Conservation (phyloP, 164 flowering plant species). For the Nymphaea colorata region DNA sequence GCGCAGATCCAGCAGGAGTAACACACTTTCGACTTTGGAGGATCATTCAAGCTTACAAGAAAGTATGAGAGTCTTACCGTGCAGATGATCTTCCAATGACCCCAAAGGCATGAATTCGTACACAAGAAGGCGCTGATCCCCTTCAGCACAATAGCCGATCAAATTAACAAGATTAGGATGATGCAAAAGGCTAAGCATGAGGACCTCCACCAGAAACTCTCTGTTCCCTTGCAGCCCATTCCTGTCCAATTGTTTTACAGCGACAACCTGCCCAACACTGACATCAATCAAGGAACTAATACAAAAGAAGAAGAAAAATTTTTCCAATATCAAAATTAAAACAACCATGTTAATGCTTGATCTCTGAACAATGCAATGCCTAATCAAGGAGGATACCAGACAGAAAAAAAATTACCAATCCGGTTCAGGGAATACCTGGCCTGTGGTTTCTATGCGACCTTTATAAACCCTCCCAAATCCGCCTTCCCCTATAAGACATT, state of each 20-base stretch:
- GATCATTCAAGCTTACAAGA: background rate
- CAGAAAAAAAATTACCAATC: background rate
- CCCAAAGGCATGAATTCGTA: conserved; percentile 30
- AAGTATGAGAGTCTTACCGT: conserved; percentile 12
- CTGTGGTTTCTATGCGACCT: conserved; percentile 24
- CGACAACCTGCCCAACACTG: conserved; percentile 20
- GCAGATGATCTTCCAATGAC: conserved; percentile 33
- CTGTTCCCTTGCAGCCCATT: conserved; percentile 33
- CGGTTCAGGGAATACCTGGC: conserved; percentile 16
- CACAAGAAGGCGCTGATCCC: conserved; percentile 34
- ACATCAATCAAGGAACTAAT: background rate
- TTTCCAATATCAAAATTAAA: background rate
- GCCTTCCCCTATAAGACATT: conserved; percentile 28
- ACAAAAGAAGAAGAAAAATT: background rate
- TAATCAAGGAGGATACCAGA: background rate
- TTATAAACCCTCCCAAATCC: conserved; percentile 35
- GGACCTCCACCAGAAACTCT: conserved; percentile 33
- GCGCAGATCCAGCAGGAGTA: background rate
- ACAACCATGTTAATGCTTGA: background rate
- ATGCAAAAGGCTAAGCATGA: conserved; percentile 34
- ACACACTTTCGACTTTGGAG: background rate
- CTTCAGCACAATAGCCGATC: conserved; percentile 34
- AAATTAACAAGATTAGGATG: conserved; percentile 28
- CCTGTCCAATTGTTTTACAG: conserved; percentile 28
- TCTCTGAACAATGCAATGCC: background rate